Base-by-base conservation (phyloP, 1,284 basidiomycete species). In the Austroboletus olivaceoglutinosus region DNA sequence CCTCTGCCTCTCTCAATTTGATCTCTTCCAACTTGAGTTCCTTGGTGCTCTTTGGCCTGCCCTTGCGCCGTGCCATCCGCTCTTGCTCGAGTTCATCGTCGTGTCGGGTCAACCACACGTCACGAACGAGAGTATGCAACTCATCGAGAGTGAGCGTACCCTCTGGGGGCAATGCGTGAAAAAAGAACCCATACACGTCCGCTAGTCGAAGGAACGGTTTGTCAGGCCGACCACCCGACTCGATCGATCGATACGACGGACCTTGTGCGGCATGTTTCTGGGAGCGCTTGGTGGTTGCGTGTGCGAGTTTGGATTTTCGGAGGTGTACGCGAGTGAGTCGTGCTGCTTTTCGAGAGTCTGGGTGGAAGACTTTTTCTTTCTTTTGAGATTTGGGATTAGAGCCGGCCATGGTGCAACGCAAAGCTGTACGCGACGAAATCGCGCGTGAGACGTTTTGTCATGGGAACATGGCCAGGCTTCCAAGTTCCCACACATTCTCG, bases 161-260 rank as follows among this genome's bases (percentile, higher is more conserved):
- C 40, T 80, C 77, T 36, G 80, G 74, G 0, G 89, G 86, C 7
- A 94, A 65, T 3, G 86, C 80, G 59, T 88, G 78, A 60, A 81
- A 87, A 72, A 93, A 93, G 71, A 93, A 94, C 11, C 79, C 74
- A 60, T 85, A 91, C 41, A 90, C 75, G 63, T 89, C 84, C 55
- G 82, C 91, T 86, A 59, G 30, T 42, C 22, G 18, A 25, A 5
- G 13, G 38, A 36, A 9, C 25, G 5, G 18, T 16, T 18, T 36
- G 49, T 62, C 39, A 57, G 27, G 25, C 21, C 25, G 9, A 21
- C 22, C n/a, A 2, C 2, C 16, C 13, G 27, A 30, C n/a, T n/a
- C 40, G 4, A 30, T 33, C 33, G 19, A 30, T 16, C 13, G 36
- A 18, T n/a, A n/a, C 15, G 25, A 48, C 53, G 7, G n/a, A 87